Conservation (phyloP, 2,329 filamentous ascomycete species). For the Colletotrichum caudatum region DNA sequence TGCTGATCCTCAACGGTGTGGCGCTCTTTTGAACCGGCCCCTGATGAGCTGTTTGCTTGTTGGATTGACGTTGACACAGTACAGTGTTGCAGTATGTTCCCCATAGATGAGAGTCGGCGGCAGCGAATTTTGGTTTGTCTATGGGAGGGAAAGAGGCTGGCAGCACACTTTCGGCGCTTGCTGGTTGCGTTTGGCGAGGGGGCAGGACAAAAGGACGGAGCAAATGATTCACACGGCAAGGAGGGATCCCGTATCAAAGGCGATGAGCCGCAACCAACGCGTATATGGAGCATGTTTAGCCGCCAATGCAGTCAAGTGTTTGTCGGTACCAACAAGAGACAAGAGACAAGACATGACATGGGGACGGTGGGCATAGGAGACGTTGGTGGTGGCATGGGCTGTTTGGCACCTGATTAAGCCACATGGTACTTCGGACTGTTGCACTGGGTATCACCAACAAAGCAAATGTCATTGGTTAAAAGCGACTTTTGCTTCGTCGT, state of each 20-base stretch:
- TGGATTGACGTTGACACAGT: neutral
- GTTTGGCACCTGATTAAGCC: neutral
- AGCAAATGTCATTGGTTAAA: neutral
- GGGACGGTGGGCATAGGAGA: neutral
- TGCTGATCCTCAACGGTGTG: conserved; percentile 18
- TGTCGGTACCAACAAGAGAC: neutral
- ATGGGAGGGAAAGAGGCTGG: neutral
- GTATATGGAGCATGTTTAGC: neutral
- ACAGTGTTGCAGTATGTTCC: neutral
- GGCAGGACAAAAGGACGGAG: neutral
- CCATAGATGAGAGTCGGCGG: neutral
- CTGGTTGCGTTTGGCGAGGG: neutral
- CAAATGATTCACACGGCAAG: neutral
- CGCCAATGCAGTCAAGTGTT: neutral
- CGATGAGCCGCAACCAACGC: neutral
- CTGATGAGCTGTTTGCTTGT: neutral
- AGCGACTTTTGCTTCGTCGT: neutral
- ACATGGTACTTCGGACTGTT: neutral
- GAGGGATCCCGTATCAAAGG: neutral
- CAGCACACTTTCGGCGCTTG: neutral
- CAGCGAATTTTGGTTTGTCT: neutral
- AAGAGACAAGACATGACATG: neutral
- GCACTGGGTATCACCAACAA: neutral
- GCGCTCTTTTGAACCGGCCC: neutral
- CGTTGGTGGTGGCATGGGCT: neutral